Evolutionary conservation across 257 asterid genomes (phyloP).

Genomic region (Rauvolfia tetraphylla): DNA sequence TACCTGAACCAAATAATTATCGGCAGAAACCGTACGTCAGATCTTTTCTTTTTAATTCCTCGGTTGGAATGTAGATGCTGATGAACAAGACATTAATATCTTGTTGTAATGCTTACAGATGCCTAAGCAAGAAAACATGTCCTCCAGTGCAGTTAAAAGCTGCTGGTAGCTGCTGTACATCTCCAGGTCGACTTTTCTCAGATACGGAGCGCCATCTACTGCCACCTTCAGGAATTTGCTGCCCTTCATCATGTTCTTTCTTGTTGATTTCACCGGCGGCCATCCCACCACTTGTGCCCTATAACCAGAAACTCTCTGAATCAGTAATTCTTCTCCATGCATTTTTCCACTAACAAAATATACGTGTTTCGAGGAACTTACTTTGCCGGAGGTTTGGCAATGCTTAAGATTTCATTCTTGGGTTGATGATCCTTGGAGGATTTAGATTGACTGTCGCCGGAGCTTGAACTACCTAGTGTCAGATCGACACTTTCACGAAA

Average conservation of each 20-base stretch:
- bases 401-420: constrained; percentile 19
- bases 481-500: constrained; percentile 36
- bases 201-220: constrained; percentile 74
- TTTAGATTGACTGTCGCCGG: constrained; percentile 10
- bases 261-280: constrained; percentile 72
- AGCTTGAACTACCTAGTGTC: constrained; percentile 21
- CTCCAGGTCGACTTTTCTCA: constrained; percentile 64
- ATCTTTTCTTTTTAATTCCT: neutral
- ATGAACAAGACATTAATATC: neutral
- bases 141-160: constrained; percentile 46
- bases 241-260: constrained; percentile 40
- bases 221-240: constrained; percentile 74
- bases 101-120: constrained; percentile 34
- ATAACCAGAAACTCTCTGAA: neutral
- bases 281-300: constrained; percentile 72
- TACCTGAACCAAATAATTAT: constrained; percentile 32
- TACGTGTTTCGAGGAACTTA: constrained; percentile 22
- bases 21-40: neutral
- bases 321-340: neutral
- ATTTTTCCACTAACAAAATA: neutral
- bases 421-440: constrained; percentile 1
- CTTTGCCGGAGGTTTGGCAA: constrained; percentile 40
- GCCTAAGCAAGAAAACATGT: constrained; percentile 57
- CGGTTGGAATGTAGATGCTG: too few species aligned
- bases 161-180: constrained; percentile 43